Evolutionary conservation across 768 basidiomycete genomes (phyloP), one percentile per base, ranked within the genome.

Genomic region (Trametes maxima): DNA sequence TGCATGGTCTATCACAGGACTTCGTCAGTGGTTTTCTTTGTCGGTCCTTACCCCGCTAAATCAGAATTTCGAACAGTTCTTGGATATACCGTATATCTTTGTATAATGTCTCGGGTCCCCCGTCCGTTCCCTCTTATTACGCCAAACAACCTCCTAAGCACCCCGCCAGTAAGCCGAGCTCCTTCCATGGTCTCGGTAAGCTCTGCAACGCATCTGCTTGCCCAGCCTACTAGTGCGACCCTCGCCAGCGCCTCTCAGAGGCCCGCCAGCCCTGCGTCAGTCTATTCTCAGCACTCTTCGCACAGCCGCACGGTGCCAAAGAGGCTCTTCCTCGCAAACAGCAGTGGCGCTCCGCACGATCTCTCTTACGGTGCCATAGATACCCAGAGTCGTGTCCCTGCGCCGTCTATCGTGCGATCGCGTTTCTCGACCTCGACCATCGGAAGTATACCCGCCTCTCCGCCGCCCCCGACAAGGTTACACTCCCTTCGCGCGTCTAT

Each of bases 61-160:
- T 59, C 16, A 48, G 7, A 17, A 11, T 19, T 5, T 17, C 19
- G 40, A 28, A 5, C 45, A 72, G 71, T 70, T 28, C 42, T 70
- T 39, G 57, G 59, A 14, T 69, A 72, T 57, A 68, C 63, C 1
- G 25, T 66, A 47, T 59, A 57, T 33, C 68, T 72, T 13, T 64
- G 67, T 40, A 51, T 68, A 46, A 69, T 72, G 71, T 61, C 60
- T 25, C 65, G 66, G 25, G 56, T 69, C 17, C 68, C 68, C 13
- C 63, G 54, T 10, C 66, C 68, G 5, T 43, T 56, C 13, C 70
- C 69, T 28, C 60, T 61, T 51, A 48, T 67, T 25, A 67, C 59
- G 3, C 69, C 60, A 11, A 68, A 68, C 48, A 57, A 63, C 12
- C 65, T 70, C 11, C 53, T 68, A 22, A 42, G 42, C 37, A 48